Conservation (phyloP, 139 green algal genomes). For the Chlorella sp. region DNA sequence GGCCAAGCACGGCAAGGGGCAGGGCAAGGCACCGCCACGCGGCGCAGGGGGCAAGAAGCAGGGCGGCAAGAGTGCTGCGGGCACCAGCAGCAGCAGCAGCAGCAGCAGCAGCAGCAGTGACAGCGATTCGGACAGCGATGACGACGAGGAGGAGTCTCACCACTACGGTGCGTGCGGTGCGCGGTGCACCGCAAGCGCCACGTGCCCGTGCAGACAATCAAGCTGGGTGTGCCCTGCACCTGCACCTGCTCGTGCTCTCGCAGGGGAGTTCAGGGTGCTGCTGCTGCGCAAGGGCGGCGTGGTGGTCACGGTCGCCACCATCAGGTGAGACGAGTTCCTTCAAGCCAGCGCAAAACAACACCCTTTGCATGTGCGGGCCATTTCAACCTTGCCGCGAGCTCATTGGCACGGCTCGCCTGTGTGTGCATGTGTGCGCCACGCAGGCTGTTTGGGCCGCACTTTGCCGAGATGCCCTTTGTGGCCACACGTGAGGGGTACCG, state of each 20-base stretch:
- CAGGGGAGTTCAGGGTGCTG: conserved; percentile 1
- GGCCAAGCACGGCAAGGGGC: neutral
- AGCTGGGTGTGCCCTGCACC: neutral
- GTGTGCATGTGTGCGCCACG: neutral
- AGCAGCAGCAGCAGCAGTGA: too few relatives aligned
- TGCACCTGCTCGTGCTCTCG: neutral
- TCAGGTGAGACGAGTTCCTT: neutral
- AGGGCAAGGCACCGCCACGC: neutral
- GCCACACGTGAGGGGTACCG: conserved; percentile 53
- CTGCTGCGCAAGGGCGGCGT: neutral
- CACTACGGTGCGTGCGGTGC: neutral
- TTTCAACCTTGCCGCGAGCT: neutral
- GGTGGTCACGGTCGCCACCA: neutral
- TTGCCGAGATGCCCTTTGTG: conserved; percentile 68
- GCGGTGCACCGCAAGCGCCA: neutral
- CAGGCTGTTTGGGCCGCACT: conserved; percentile 44
- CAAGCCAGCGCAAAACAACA: too few relatives aligned
- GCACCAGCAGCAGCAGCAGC: too few relatives aligned
- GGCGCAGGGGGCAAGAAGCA: neutral
- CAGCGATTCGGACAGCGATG: neutral
- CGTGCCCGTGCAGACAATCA: neutral
- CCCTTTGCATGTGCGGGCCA: neutral
- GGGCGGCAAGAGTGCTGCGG: neutral
- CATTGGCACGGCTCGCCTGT: neutral
- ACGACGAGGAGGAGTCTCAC: neutral